Evolutionary conservation across 768 basidiomycete species (phyloP).

Genomic region (Suillus decipiens): DNA sequence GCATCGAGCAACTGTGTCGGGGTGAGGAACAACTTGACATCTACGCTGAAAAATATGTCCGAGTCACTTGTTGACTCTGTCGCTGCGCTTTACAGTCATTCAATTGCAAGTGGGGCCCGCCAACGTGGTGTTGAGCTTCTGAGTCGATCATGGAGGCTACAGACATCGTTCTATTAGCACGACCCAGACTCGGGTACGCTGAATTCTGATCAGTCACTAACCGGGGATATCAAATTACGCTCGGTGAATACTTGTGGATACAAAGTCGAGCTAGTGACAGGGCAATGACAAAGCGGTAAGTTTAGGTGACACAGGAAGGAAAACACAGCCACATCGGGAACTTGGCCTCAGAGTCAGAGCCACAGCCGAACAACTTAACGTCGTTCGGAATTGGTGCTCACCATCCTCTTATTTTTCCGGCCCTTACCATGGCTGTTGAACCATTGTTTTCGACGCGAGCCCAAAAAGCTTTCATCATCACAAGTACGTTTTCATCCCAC

Average conservation of each 20-base stretch:
- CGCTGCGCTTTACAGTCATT: background rate
- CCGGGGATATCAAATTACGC: background rate
- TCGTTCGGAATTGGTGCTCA: background rate
- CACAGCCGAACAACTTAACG: background rate
- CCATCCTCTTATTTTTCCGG: constrained; percentile 15
- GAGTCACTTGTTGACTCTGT: background rate
- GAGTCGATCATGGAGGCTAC: background rate
- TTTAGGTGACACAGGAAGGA: background rate
- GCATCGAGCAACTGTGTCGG: background rate
- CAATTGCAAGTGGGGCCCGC: background rate
- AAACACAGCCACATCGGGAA: background rate
- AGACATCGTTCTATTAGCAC: background rate
- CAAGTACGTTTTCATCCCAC: constrained; percentile 49
- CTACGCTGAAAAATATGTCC: background rate
- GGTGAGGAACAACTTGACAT: background rate
- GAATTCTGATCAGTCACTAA: background rate
- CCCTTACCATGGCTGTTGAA: constrained; percentile 62
- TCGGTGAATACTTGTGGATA: background rate
- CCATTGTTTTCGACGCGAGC: constrained; percentile 71
- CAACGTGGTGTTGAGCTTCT: background rate
- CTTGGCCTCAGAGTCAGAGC: background rate
- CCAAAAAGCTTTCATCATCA: constrained; percentile 70
- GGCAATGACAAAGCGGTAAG: background rate
- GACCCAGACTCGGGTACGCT: background rate
- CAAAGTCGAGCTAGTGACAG: background rate